Base-by-base conservation (phyloP, 192 early-diverging fungal species). In the Funneliformis mosseae region DNA sequence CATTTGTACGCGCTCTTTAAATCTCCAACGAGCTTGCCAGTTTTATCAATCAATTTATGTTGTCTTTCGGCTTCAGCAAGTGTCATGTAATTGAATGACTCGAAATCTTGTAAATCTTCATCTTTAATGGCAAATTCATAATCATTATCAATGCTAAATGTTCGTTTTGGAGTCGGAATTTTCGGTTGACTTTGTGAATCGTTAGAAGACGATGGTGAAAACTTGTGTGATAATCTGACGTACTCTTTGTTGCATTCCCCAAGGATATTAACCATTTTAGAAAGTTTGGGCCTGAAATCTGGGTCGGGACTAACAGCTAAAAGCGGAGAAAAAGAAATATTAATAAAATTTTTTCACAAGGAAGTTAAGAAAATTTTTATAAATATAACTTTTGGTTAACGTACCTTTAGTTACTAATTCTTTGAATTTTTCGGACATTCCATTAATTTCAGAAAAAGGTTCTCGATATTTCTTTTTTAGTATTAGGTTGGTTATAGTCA, bases 1-100 rank as follows among this genome's bases (percentile, higher is more conserved):
- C 64, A 67, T 67, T 67, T 67, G 7, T 27, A 67, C 33, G 64
- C 64, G 6, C 0, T 55, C 16, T 18, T 21, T 55, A 27, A 10
- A 55, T 38, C 28, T 38, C 64, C 64, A 67, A 16, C 50, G 0
- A 0, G 18, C 7, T 18, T 55, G 7, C 50, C 50, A 38, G 11
- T 16, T 27, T 8, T 33, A 38, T 67, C 33, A 28, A 18, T 4
- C 25, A 28, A 0, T 14, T 33, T 27, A 67, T 67, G 64, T 12
- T 27, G 25, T 67, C 4, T 33, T 38, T 10, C 25, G 0, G 64
- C 64, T 12, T 67, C 64, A 33, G 25, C 14, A 7, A 67, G 25
- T 38, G 64, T 28, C 64, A 67, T 67, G 33, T 67, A 67, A 23
- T 67, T 67, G 18, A 67, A 67, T 16, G 50, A 55, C 21, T 55